Conservation (phyloP, 179 eudicot species). For the Heliamphora pulchella region DNA sequence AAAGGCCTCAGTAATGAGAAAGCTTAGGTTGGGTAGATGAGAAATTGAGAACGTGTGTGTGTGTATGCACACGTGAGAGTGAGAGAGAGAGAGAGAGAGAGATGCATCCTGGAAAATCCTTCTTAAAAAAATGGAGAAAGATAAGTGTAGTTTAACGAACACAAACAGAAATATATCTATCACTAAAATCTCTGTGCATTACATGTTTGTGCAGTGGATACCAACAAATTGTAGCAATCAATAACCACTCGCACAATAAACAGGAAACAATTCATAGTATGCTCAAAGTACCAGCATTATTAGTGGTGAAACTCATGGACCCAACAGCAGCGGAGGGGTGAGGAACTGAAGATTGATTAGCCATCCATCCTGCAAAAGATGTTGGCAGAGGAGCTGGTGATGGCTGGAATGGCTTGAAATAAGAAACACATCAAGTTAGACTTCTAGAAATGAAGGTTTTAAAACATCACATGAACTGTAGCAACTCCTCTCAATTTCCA, state of each 20-base stretch:
- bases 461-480: background rate
- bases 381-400: slow-evolving; percentile 49
- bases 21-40: background rate
- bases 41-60: no score
- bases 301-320: slow-evolving; percentile 55
- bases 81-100: background rate
- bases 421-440: slow-evolving; percentile 18
- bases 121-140: background rate
- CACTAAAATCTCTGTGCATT: background rate
- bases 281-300: slow-evolving; percentile 40
- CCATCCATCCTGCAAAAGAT: slow-evolving; percentile 67
- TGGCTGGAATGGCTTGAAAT: slow-evolving; percentile 58
- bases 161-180: slow-evolving; percentile 5
- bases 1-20: slow-evolving; percentile 14
- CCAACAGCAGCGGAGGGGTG: slow-evolving; percentile 65
- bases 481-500: background rate
- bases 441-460: background rate
- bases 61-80: background rate
- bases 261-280: background rate
- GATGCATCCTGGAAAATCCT: background rate
- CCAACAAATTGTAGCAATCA: background rate
- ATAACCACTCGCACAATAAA: background rate
- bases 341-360: slow-evolving; percentile 58
- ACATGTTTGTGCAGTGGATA: slow-evolving; percentile 2
- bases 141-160: background rate